phyloP scores from a whole-genome alignment of 306 rosid genomes.

The Oxytropis ochrocephala region DNA sequence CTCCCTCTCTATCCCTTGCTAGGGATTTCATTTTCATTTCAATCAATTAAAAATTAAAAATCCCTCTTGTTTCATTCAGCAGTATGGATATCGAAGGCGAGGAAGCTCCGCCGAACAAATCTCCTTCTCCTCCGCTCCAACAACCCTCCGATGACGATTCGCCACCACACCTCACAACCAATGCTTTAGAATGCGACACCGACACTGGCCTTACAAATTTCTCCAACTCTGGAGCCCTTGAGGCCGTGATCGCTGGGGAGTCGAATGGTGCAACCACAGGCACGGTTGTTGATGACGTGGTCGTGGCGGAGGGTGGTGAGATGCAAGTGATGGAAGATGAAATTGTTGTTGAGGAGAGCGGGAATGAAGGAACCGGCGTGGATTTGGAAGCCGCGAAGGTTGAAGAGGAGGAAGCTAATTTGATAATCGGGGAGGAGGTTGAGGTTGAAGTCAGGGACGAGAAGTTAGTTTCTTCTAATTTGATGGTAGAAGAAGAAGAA shows the following conservation, averaged over 20 bases:
- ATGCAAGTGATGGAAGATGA: slow-evolving; percentile 7
- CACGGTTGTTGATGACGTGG: neutral
- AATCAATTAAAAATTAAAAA: neutral
- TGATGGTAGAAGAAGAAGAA: slow-evolving; percentile 1
- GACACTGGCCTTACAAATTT: neutral
- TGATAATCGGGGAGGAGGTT: neutral
- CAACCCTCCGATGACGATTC: slow-evolving; percentile 21
- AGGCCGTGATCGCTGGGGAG: neutral
- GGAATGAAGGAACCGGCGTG: neutral
- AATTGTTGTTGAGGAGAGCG: neutral
- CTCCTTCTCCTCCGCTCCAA: slow-evolving; percentile 9
- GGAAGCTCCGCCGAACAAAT: slow-evolving; percentile 27
- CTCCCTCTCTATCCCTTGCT: slow-evolving; percentile 13
- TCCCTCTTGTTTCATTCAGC: neutral
- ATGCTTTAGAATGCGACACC: slow-evolving; percentile 27
- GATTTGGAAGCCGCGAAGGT: slow-evolving; percentile 4
- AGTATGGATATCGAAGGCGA: slow-evolving; percentile 58
- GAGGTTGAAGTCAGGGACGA: slow-evolving; percentile 14
- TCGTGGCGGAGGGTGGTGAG: neutral
- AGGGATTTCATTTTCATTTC: slow-evolving; percentile 29
- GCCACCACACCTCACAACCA: neutral
- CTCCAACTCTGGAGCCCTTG: neutral
- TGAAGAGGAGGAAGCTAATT: slow-evolving; percentile 1
- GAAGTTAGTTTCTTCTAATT: slow-evolving; percentile 22
- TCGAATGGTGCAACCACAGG: neutral